Conservation (phyloP, 192 early-diverging fungal species). For the Umbelopsis vinacea region DNA sequence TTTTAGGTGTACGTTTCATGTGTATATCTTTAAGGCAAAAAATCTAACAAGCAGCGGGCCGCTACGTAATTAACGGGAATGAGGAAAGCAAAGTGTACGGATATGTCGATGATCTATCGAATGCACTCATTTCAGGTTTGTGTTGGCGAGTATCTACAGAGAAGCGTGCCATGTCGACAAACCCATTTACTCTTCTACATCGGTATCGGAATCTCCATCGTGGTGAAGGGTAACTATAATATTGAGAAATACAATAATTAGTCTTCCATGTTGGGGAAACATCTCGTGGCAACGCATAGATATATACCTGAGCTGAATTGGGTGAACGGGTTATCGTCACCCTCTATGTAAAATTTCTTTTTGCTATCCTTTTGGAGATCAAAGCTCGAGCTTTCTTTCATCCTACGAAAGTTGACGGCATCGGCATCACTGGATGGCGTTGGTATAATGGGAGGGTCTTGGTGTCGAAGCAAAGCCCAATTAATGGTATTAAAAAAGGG, state of each 20-base stretch:
- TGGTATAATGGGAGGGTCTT: constrained; percentile 86
- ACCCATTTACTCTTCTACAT: not conserved
- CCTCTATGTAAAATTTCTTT: constrained; percentile 28
- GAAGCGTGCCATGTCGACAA: not conserved
- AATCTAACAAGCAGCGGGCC: no score
- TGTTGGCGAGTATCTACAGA: not conserved
- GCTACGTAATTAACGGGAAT: no score
- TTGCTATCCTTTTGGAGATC: constrained; percentile 63
- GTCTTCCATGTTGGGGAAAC: no score
- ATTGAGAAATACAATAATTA: no score
- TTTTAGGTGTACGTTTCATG: no score
- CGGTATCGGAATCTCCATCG: constrained; percentile 54
- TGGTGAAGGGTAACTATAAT: constrained; percentile 62
- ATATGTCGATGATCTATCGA: no score
- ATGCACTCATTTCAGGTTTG: not conserved
- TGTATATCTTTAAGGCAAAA: no score
- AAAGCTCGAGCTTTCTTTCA: constrained; percentile 67
- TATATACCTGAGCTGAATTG: constrained; percentile 60
- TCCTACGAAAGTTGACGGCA: constrained; percentile 62
- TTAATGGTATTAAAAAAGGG: constrained; percentile 88
- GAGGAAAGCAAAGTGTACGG: no score
- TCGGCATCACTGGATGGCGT: constrained; percentile 18
- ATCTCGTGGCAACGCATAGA: not conserved
- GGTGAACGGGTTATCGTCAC: constrained; percentile 55
- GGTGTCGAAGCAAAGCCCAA: constrained; percentile 90